Evolutionary conservation across 2,329 filamentous ascomycete species (phyloP).

Genomic region (Neonectria neomacrospora): DNA sequence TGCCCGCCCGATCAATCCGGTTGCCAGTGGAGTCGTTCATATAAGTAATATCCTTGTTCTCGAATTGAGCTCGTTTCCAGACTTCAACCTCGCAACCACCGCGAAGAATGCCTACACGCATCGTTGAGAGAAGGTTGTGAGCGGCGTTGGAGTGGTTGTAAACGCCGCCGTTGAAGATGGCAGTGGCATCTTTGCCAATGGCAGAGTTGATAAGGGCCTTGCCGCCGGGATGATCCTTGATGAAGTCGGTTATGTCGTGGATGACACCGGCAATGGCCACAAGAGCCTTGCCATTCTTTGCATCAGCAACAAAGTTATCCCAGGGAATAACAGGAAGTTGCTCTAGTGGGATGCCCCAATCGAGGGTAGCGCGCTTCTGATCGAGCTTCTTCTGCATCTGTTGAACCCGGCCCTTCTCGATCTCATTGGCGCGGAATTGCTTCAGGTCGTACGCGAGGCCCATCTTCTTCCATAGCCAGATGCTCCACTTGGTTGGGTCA

Average conservation of each 20-base stretch:
- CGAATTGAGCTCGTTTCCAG: conserved; percentile 87
- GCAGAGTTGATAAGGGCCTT: conserved; percentile 85
- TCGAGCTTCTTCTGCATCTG: conserved; percentile 93
- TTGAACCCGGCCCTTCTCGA: conserved; percentile 90
- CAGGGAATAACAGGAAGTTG: conserved; percentile 86
- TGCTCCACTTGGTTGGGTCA: conserved; percentile 90
- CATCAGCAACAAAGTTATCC: conserved; percentile 84
- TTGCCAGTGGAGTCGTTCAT: conserved; percentile 83
- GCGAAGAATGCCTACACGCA: conserved; percentile 86
- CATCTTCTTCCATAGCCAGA: conserved; percentile 84
- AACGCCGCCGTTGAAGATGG: conserved; percentile 91
- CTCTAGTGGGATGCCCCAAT: conserved; percentile 88
- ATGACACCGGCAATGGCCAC: conserved; percentile 85
- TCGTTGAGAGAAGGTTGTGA: conserved; percentile 88
- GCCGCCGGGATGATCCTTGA: conserved; percentile 88
- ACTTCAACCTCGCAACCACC: conserved; percentile 91
- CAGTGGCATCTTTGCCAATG: conserved; percentile 87
- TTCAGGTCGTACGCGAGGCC: conserved; percentile 89
- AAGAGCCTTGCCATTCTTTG: conserved; percentile 79
- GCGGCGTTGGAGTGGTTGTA: conserved; percentile 91
- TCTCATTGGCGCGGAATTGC: conserved; percentile 91
- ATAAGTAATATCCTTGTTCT: conserved; percentile 83
- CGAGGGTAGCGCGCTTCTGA: conserved; percentile 81
- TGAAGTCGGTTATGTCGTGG: conserved; percentile 85
- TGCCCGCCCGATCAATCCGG: conserved; percentile 85